Conservation (phyloP, 306 rosid genomes). For the Hylodesmum podocarpum region DNA sequence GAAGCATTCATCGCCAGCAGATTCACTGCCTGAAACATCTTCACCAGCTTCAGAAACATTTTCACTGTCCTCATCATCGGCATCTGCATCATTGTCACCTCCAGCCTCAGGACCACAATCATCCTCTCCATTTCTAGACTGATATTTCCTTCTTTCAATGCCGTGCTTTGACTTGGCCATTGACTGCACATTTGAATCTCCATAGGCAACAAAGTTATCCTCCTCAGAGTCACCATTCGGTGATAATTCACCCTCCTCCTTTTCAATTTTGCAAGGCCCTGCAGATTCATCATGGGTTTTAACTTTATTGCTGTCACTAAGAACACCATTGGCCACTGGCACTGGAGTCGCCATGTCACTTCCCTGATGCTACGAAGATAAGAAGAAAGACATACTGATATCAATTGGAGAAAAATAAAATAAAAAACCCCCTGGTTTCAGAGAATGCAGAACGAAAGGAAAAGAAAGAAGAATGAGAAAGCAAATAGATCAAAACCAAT, state of each 20-base stretch:
- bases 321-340: conserved; percentile 51
- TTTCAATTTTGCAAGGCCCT: conserved; percentile 71
- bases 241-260: conserved; percentile 97
- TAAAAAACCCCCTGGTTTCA: background rate
- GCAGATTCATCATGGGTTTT: conserved; percentile 59
- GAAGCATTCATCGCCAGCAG: conserved; percentile 90
- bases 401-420: background rate
- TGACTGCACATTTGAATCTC: conserved; percentile 47
- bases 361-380: conserved; percentile 59
- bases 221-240: conserved; percentile 85
- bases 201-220: conserved; percentile 72
- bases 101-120: conserved; percentile 53
- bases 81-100: conserved; percentile 83
- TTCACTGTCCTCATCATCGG: conserved; percentile 93
- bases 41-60: conserved; percentile 93
- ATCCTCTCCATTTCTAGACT: conserved; percentile 55
- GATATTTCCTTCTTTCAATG: conserved; percentile 54
- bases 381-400: background rate
- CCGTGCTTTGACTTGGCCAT: conserved; percentile 47
- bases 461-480: background rate
- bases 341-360: conserved; percentile 39
- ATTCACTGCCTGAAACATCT: conserved; percentile 90
- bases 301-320: conserved; percentile 50
- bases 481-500: conserved; percentile 2
- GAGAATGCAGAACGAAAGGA: background rate